Conservation (phyloP, 768 basidiomycete species). For the Pisolithus orientalis region DNA sequence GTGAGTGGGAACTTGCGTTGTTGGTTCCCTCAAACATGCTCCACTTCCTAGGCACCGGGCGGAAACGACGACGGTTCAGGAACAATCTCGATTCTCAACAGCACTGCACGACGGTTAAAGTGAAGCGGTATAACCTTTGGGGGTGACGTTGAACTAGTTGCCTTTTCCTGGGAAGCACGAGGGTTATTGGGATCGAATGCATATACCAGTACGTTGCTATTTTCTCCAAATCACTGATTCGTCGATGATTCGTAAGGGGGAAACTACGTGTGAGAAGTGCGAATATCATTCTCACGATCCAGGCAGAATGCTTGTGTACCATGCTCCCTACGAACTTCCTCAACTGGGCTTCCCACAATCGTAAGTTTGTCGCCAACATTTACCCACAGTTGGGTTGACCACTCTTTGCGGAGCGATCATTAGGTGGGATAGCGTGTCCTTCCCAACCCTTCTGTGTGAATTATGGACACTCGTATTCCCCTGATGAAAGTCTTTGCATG, state of each 20-base stretch:
- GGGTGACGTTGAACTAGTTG: slow-evolving; percentile 71
- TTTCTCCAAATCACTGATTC: background rate
- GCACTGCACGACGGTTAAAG: slow-evolving; percentile 63
- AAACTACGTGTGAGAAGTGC: slow-evolving; percentile 50
- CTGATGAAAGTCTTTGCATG: slow-evolving; percentile 58
- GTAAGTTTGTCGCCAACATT: slow-evolving; percentile 70
- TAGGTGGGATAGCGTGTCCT: slow-evolving; percentile 5
- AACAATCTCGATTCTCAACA: slow-evolving; percentile 66
- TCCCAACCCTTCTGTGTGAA: background rate
- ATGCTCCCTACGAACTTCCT: slow-evolving; percentile 65
- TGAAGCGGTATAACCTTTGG: slow-evolving; percentile 63
- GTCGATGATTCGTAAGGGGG: slow-evolving; percentile 2
- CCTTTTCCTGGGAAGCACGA: slow-evolving; percentile 91
- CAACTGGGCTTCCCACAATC: slow-evolving; percentile 76
- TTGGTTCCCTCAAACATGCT: background rate
- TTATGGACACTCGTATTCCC: background rate
- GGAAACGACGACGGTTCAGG: slow-evolving; percentile 60
- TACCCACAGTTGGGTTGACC: slow-evolving; percentile 65
- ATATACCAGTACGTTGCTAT: slow-evolving; percentile 60
- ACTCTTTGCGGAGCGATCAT: slow-evolving; percentile 70
- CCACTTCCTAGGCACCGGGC: slow-evolving; percentile 32
- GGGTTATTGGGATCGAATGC: slow-evolving; percentile 73
- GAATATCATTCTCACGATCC: slow-evolving; percentile 78
- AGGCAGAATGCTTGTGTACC: slow-evolving; percentile 94
- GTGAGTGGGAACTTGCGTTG: slow-evolving; percentile 7